Evolutionary conservation across 805 yeast genomes (phyloP).

Genomic region (Lipomyces orientalis): DNA sequence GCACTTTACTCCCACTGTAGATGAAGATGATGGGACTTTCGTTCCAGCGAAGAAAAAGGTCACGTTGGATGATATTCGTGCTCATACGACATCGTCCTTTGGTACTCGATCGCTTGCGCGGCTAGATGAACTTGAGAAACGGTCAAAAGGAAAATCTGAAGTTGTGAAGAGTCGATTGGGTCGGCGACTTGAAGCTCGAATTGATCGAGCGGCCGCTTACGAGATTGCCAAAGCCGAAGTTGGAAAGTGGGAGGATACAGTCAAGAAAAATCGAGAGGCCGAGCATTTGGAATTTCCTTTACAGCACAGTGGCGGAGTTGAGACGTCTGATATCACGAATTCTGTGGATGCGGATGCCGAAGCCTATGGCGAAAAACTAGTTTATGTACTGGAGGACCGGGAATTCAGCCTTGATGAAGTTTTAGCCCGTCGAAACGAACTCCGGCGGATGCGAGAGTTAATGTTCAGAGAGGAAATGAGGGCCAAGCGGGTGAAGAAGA

Average conservation of each 20-base stretch:
- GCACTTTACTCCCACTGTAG: conserved; percentile 15
- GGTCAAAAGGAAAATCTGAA: conserved; percentile 42
- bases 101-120: conserved; percentile 57
- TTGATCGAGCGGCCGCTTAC: conserved; percentile 88
- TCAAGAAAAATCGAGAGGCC: conserved; percentile 77
- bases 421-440: conserved; percentile 74
- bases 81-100: conserved; percentile 67
- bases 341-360: conserved; percentile 25
- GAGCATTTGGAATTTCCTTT: conserved; percentile 84
- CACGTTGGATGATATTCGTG: conserved; percentile 59
- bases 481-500: conserved; percentile 90
- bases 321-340: conserved; percentile 8
- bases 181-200: conserved; percentile 78
- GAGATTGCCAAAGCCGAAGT: conserved; percentile 87
- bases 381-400: conserved; percentile 75
- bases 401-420: conserved; percentile 81
- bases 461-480: conserved; percentile 95
- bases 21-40: conserved; percentile 10
- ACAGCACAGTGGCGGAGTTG: conserved; percentile 46
- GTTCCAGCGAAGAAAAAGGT: conserved; percentile 47
- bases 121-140: conserved; percentile 46
- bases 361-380: conserved; percentile 60
- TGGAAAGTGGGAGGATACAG: conserved; percentile 84
- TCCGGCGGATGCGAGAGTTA: conserved; percentile 90
- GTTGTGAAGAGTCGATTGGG: conserved; percentile 84